Evolutionary conservation across 257 asterid genomes (phyloP).

Genomic region (Paraleonurus japonicus): DNA sequence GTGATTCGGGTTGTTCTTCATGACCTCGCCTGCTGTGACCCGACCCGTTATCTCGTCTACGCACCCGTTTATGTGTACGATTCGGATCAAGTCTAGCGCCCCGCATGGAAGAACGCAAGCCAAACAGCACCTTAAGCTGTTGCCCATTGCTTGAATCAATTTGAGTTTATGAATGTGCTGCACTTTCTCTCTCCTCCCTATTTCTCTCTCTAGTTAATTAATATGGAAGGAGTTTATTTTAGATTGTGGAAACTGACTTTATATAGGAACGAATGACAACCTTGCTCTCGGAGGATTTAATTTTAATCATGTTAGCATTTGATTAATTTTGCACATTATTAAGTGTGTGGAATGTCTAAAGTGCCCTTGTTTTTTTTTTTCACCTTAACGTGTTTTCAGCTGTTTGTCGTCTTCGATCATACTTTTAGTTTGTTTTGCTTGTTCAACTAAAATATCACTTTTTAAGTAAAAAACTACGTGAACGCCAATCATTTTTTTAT

Average conservation of each 20-base stretch:
- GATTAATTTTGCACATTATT: background rate
- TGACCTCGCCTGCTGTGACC: slow-evolving; percentile 65
- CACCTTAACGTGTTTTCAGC: background rate
- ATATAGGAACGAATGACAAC: slow-evolving; percentile 17
- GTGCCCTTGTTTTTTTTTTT: slow-evolving; percentile 6
- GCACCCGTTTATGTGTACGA: slow-evolving; percentile 74
- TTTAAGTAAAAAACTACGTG: background rate
- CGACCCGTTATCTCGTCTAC: slow-evolving; percentile 77
- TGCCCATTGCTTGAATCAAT: slow-evolving; percentile 58
- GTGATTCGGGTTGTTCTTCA: slow-evolving; percentile 68
- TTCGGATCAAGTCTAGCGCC: slow-evolving; percentile 87
- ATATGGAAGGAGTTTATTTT: slow-evolving; percentile 2
- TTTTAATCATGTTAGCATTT: slow-evolving; percentile 15
- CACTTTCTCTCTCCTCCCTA: slow-evolving; percentile 8
- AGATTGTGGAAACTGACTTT: background rate
- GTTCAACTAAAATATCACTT: background rate
- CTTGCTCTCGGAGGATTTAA: background rate
- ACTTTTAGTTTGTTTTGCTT: slow-evolving; percentile 10
- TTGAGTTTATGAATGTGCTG: background rate
- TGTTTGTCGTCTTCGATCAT: background rate
- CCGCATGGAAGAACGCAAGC: slow-evolving; percentile 96
- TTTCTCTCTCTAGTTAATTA: background rate
- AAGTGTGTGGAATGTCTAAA: slow-evolving; percentile 6
- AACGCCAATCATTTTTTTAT: background rate
- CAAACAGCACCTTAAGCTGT: slow-evolving; percentile 89